A percentile compares a stretch with the other conserved stretches of the same genome.
phyloP scores from a whole-genome alignment of 2,329 filamentous ascomycete species.

The Coniochaeta sp. region DNA sequence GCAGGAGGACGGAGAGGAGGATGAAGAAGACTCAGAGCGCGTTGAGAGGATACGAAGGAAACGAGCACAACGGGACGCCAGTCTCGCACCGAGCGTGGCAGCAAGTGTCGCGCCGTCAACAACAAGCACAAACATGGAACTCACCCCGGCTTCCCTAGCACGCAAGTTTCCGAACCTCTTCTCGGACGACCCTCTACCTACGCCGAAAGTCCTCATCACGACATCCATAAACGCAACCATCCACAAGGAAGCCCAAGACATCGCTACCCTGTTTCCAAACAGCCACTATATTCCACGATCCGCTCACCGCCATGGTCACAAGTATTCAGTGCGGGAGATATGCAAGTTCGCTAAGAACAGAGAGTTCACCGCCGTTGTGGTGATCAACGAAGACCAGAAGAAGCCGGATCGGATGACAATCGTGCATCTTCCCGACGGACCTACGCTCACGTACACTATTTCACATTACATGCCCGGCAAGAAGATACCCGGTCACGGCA shows the following conservation, averaged over 20 bases:
- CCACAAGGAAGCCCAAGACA: conserved; percentile 71
- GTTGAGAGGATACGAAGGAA: conserved; percentile 36
- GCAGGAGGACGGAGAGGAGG: conserved; percentile 32
- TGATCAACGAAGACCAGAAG: conserved; percentile 87
- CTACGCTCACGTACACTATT: conserved; percentile 88
- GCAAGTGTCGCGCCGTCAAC: conserved; percentile 43
- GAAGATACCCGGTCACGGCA: conserved; percentile 80
- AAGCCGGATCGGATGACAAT: conserved; percentile 74
- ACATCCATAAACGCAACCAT: conserved; percentile 85
- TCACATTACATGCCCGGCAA: conserved; percentile 86
- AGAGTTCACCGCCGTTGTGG: conserved; percentile 74
- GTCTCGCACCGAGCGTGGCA: conserved; percentile 14
- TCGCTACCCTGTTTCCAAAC: conserved; percentile 81
- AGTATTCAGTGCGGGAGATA: conserved; percentile 90
- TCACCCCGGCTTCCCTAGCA: conserved; percentile 52
- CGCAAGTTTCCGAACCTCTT: conserved; percentile 58
- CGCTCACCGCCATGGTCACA: conserved; percentile 75
- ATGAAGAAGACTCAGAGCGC: conserved; percentile 27
- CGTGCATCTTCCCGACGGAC: conserved; percentile 74
- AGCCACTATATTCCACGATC: conserved; percentile 80
- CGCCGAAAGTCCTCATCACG: conserved; percentile 85
- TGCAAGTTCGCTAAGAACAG: conserved; percentile 75
- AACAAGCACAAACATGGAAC: conserved; percentile 56
- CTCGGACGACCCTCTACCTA: conserved; percentile 47
- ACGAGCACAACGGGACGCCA: conserved; percentile 37